These are phyloP conservation scores for Geum urbanum DNA, from an alignment of 306 rosid genomes.

Conservation along the genomic window DNA sequence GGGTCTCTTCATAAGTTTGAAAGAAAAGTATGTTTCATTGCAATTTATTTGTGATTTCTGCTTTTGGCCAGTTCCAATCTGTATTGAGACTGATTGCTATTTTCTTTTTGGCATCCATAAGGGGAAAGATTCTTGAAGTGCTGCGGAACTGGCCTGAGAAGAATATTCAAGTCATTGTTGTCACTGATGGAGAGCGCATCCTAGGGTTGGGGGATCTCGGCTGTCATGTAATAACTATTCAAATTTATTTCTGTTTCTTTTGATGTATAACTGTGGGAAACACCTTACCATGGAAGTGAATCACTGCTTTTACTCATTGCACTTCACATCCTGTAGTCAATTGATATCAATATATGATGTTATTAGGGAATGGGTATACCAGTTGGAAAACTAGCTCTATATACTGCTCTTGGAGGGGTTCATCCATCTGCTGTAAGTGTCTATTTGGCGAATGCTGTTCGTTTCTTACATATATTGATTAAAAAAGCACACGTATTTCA, in stretches of 20 bases:
- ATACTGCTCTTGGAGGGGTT: slow-evolving; percentile 94
- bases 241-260: slow-evolving; percentile 1
- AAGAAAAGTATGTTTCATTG: slow-evolving; percentile 65
- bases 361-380: slow-evolving; percentile 98
- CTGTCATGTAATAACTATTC: slow-evolving; percentile 59
- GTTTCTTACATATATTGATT: slow-evolving; percentile 3
- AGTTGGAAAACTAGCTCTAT: slow-evolving; percentile 86
- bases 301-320: neutral
- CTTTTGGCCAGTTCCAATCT: slow-evolving; percentile 16
- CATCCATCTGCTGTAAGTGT: slow-evolving; percentile 85
- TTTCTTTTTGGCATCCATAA: slow-evolving; percentile 21
- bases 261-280: slow-evolving; percentile 1
- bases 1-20: slow-evolving; percentile 92
- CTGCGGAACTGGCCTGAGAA: slow-evolving; percentile 96
- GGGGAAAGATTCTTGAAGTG: slow-evolving; percentile 91
- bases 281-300: neutral
- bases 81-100: slow-evolving; percentile 20
- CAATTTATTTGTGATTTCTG: slow-evolving; percentile 14
- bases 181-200: slow-evolving; percentile 94
- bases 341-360: slow-evolving; percentile 14
- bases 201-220: slow-evolving; percentile 97
- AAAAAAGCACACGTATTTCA: slow-evolving; percentile 9
- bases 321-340: neutral
- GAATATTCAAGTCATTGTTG: slow-evolving; percentile 95
- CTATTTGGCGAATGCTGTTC: slow-evolving; percentile 6